Conservation (phyloP, 345 rosid species). For the Lepidium sativum region DNA sequence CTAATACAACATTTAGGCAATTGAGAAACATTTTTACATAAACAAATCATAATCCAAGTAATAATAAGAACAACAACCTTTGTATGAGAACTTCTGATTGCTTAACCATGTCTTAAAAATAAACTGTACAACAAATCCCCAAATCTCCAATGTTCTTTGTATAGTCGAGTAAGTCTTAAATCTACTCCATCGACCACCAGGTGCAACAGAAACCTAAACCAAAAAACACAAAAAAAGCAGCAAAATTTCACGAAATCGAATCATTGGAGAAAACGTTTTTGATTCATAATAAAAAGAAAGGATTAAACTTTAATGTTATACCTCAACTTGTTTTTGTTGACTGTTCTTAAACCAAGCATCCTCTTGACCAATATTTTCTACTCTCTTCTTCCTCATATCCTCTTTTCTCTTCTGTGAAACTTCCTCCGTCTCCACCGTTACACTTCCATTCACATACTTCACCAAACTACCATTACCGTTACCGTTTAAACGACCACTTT, state of each 20-base stretch:
- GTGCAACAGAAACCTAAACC: constrained; percentile 84
- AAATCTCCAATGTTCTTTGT: constrained; percentile 91
- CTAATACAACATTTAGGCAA: constrained; percentile 24
- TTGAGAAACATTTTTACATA: background rate
- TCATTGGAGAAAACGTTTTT: background rate
- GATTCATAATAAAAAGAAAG: too few species aligned
- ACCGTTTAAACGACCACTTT: constrained; percentile 31
- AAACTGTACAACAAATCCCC: constrained; percentile 82
- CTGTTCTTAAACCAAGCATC: constrained; percentile 83
- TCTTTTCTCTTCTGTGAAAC: constrained; percentile 31
- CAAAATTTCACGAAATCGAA: background rate
- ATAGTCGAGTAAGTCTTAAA: constrained; percentile 91
- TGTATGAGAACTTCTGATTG: constrained; percentile 78
- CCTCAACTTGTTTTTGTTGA: constrained; percentile 46
- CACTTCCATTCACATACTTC: constrained; percentile 43
- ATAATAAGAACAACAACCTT: constrained; percentile 39
- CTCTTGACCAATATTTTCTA: constrained; percentile 93
- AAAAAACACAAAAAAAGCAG: background rate
- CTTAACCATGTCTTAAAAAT: constrained; percentile 74
- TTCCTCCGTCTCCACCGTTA: constrained; percentile 20
- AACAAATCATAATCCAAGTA: background rate
- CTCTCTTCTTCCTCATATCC: constrained; percentile 70
- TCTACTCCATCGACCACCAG: constrained; percentile 95
- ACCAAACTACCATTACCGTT: constrained; percentile 51
- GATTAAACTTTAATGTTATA: too few species aligned